These are phyloP conservation scores for Ophiocordyceps camponoti-saundersi DNA, from an alignment of 2,329 filamentous ascomycete genomes.

Conservation along the genomic window DNA sequence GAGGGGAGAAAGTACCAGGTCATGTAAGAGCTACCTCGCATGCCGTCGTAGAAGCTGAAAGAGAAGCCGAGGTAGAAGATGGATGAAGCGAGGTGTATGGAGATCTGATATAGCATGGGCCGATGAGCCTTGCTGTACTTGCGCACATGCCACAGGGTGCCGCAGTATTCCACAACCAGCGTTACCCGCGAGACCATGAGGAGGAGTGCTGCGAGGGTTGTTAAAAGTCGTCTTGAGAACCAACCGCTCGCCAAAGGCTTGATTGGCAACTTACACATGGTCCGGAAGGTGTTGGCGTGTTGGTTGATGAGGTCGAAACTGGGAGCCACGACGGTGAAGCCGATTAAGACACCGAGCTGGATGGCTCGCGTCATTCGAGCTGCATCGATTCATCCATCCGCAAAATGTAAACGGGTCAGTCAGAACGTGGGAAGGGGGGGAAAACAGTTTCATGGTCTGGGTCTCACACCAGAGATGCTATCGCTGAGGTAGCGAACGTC, in stretches of 20 bases:
- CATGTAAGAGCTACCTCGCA: constrained; percentile 17
- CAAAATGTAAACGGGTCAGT: no score
- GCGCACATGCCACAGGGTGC: constrained; percentile 24
- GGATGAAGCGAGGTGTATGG: constrained; percentile 15
- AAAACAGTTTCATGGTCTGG: neutral
- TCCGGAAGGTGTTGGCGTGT: neutral
- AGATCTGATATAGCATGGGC: constrained; percentile 18
- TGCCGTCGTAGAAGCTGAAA: constrained; percentile 17
- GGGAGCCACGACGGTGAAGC: neutral
- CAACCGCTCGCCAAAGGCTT: no score
- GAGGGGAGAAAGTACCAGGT: constrained; percentile 36
- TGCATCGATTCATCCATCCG: neutral
- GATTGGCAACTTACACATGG: neutral
- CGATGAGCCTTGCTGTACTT: constrained; percentile 18
- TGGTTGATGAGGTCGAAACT: neutral
- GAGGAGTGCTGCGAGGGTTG: constrained; percentile 19
- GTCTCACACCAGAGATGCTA: neutral
- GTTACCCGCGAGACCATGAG: constrained; percentile 33
- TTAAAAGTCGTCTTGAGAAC: no score
- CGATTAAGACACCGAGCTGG: neutral
- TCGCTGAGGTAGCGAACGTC: neutral
- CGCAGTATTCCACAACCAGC: constrained; percentile 34
- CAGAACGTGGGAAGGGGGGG: neutral
- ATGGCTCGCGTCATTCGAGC: neutral
- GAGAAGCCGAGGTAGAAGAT: constrained; percentile 23